Evolutionary conservation across 2,329 filamentous ascomycete genomes (phyloP).

Genomic region (Neopestalotiopsis sp.): DNA sequence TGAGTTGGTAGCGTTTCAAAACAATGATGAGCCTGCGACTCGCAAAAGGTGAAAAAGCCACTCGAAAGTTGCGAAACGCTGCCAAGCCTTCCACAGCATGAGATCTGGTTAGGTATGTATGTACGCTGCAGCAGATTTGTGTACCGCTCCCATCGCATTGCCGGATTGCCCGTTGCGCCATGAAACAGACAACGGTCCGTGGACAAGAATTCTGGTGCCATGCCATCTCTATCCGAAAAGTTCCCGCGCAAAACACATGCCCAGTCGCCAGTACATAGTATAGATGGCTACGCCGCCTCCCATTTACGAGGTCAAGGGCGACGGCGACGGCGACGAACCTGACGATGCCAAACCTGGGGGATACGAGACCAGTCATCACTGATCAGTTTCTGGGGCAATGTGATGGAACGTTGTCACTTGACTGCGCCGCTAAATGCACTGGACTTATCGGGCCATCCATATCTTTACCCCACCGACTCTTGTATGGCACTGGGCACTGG

Average conservation of each 20-base stretch:
- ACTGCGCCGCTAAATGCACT: constrained; percentile 11
- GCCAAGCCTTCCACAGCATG: constrained; percentile 13
- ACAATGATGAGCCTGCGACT: background rate
- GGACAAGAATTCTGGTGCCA: background rate
- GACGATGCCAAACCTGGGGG: constrained; percentile 10
- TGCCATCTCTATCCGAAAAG: background rate
- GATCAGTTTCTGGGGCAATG: constrained; percentile 12
- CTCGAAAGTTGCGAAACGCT: background rate
- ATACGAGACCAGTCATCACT: background rate
- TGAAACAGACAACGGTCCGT: background rate
- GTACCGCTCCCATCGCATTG: background rate
- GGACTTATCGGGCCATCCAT: constrained; percentile 5
- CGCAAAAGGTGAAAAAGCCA: background rate
- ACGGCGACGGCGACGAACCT: background rate
- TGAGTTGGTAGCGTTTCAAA: background rate
- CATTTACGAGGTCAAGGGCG: constrained; percentile 1
- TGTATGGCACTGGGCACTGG: background rate
- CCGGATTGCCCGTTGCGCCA: background rate
- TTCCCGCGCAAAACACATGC: background rate
- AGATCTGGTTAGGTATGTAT: background rate
- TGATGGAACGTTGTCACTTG: constrained; percentile 16
- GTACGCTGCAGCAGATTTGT: constrained; percentile 6
- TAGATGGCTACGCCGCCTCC: background rate
- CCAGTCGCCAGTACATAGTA: background rate
- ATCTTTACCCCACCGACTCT: background rate